A percentile compares a stretch with the other conserved stretches of the same genome.
Evolutionary conservation across 23 red algal genomes (phyloP).

Genomic region (Cyanidioschyzon merolae): DNA sequence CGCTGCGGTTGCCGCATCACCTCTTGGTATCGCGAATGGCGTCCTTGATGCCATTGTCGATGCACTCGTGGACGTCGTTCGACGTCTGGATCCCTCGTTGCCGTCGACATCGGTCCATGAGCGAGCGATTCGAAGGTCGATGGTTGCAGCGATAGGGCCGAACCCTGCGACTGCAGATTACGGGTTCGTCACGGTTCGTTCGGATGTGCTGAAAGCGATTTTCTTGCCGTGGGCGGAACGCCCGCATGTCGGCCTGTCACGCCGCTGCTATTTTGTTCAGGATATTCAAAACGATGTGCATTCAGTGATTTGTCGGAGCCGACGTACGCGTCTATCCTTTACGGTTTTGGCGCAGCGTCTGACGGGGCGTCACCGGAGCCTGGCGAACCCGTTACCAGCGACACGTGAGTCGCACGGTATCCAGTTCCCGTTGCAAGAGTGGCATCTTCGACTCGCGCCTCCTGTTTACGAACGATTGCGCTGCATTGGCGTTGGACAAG

Average conservation of each 20-base stretch:
- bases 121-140: background rate
- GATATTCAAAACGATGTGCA: background rate
- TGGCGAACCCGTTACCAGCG: background rate
- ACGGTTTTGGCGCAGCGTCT: background rate
- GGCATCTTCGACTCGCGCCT: background rate
- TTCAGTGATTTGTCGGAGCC: background rate
- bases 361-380: background rate
- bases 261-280: slow-evolving; percentile 6
- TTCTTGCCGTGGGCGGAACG: slow-evolving; percentile 10
- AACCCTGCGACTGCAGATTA: background rate
- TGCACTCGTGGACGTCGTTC: background rate
- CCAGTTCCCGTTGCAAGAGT: background rate
- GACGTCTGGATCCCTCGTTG: background rate
- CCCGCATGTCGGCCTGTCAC: background rate
- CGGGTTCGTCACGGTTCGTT: background rate
- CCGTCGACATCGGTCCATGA: background rate
- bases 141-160: slow-evolving; percentile 6
- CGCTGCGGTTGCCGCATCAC: slow-evolving; percentile 2
- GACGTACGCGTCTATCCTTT: background rate
- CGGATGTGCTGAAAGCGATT: background rate
- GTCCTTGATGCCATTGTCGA: background rate
- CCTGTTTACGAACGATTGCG: background rate
- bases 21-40: background rate
- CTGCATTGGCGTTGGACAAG: background rate
- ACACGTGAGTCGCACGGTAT: background rate